phyloP scores from a whole-genome alignment of 805 yeast species.

The Barnettozyma sucrosica region DNA sequence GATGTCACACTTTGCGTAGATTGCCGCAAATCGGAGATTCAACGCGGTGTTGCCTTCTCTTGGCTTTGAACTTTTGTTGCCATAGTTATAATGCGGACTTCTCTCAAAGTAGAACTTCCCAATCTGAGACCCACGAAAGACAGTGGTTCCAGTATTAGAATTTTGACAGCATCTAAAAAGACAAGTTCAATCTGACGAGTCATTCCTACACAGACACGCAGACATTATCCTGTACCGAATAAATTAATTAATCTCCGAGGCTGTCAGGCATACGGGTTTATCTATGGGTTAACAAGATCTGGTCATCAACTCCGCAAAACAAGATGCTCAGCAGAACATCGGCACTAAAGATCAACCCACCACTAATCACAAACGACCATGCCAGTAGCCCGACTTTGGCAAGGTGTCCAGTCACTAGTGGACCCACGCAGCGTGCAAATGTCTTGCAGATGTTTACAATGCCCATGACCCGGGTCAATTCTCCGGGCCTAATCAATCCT shows the following conservation, averaged over 20 bases:
- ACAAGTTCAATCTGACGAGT: no score
- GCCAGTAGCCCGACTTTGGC: constrained; percentile 46
- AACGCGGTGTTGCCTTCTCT: no score
- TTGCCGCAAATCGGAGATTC: background rate
- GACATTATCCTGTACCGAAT: no score
- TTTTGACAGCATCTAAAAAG: background rate
- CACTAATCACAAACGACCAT: constrained; percentile 48
- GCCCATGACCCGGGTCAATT: constrained; percentile 75
- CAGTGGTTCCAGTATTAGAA: background rate
- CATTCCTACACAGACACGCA: no score
- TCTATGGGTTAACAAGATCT: constrained; percentile 21
- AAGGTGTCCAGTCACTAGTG: constrained; percentile 68
- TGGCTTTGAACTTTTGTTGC: background rate
- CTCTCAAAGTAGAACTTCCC: background rate
- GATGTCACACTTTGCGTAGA: no score
- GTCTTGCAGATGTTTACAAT: constrained; percentile 83
- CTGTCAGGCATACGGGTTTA: no score
- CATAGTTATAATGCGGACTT: background rate
- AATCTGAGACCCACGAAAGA: background rate
- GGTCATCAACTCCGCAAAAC: constrained; percentile 30
- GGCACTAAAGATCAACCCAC: constrained; percentile 38
- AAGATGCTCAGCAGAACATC: constrained; percentile 29
- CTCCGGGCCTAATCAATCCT: constrained; percentile 53
- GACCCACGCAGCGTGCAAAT: constrained; percentile 78
- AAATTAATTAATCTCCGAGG: no score